These are phyloP conservation scores for Podochytrium sp. DNA, from an alignment of 192 early-diverging fungal genomes.

Conservation along the genomic window DNA sequence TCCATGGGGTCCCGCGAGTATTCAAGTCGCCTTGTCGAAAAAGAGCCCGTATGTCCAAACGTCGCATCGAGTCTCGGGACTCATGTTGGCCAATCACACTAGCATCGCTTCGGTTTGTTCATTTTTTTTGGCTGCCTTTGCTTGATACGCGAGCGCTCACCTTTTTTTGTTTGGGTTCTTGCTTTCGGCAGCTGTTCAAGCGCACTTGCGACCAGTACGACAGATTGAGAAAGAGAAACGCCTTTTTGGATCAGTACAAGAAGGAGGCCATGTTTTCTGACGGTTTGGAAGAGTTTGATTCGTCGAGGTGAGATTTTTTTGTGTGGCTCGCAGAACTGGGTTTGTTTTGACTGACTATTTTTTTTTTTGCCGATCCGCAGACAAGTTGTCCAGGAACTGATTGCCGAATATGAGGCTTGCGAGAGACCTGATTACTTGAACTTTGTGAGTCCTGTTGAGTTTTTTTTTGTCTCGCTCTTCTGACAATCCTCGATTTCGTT, in stretches of 20 bases:
- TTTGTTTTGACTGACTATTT: not conserved
- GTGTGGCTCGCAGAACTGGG: not conserved
- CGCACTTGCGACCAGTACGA: conserved; percentile 93
- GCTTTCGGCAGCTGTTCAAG: conserved; percentile 74
- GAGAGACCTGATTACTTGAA: conserved; percentile 84
- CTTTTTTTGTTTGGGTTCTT: too few relatives aligned
- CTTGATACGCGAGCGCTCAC: conserved; percentile 1
- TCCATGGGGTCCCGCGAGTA: conserved; percentile 98
- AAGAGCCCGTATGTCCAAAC: conserved; percentile 93
- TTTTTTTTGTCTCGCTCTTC: not conserved
- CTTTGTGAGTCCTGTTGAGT: conserved; percentile 41
- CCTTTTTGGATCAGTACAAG: conserved; percentile 93
- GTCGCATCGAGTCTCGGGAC: conserved; percentile 90
- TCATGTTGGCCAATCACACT: conserved; percentile 99
- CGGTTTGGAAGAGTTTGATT: conserved; percentile 89
- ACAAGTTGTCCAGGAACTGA: conserved; percentile 87
- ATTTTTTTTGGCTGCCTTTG: conserved; percentile 31
- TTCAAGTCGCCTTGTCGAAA: conserved; percentile 94
- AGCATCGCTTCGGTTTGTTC: conserved; percentile 74
- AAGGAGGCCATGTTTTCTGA: conserved; percentile 71
- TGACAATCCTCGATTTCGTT: not conserved
- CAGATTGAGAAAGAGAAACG: conserved; percentile 89
- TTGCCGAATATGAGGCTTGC: conserved; percentile 93
- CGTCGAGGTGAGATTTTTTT: conserved; percentile 55
- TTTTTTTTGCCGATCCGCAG: too few relatives aligned